Evolutionary conservation across 129 eudicot genomes (phyloP), one percentile per base, ranked within the genome.

Genomic region (Glebionis coronaria): DNA sequence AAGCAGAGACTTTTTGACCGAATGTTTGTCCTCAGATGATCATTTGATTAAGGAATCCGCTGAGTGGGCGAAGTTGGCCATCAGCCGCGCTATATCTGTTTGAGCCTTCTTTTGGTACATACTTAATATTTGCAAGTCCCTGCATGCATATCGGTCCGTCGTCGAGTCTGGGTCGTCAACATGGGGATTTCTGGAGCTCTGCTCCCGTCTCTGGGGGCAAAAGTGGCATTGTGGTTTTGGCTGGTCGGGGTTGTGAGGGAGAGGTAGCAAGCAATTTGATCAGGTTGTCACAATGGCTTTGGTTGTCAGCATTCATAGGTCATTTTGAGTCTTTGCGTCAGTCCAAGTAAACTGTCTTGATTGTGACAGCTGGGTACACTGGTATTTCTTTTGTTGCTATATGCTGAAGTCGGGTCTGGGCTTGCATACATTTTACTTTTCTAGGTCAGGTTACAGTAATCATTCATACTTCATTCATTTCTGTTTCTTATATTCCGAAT

Each of bases 11-110:
- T 88, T 92, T 47, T 67, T 92, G 75, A 88, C 76, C 64, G 98
- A 92, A 77, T 88, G 98, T 71, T 78, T 92, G 84, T 80, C 95
- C 53, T 92, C 96, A 9, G 96, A 88, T 46, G 98, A 92, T 61
- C 89, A 84, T 82, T 78, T 87, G 82, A 82, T 92, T 16, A 88
- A 92, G 66, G 96, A 92, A 80, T 84, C 91, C 56, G 96, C 95
- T 18, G 98, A 92, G 80, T 92, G 98, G 98, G 96, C 98, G 49
- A 82, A 76, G 84, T 70, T 86, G 81, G 96, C 96, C 67, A 80
- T 86, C 51, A 82, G 75, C 47, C 96, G 95, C 27, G 96, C 94
- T 38, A 88, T 92, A 73, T 76, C 98, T 44, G 85, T 82, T 76
- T 88, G 87, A 88, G 78, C 67, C 74, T 58, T 73, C 64, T 55